Conservation (phyloP, 129 eudicot genomes). For the sunflower (Helianthus annuus) region HanXRQr2.0-SUNRISE NC_035435.2:173121796-173122295, state of each 20-base stretch:
- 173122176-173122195: no score
- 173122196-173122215: no score
- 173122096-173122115: no score
- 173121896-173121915: slow-evolving; percentile 38
- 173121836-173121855: slow-evolving; percentile 35
- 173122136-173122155: no score
- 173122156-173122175: no score
- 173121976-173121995: slow-evolving; percentile 55
- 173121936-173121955: slow-evolving; percentile 60
- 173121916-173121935: slow-evolving; percentile 45
- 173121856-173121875: slow-evolving; percentile 53
- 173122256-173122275: slow-evolving; percentile 54
- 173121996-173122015: slow-evolving; percentile 40
- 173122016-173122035: slow-evolving; percentile 43
- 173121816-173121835: slow-evolving; percentile 45
- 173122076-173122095: no score
- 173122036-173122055: slow-evolving; percentile 31
- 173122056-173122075: no score
- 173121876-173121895: slow-evolving; percentile 40
- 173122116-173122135: no score
- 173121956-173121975: slow-evolving; percentile 39
- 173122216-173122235: no score
- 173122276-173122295: slow-evolving; percentile 56
- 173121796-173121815: slow-evolving; percentile 26
- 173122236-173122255: background rate